Conservation (phyloP, 1,139 yeast genomes). For the Taiozyma onychis region DNA sequence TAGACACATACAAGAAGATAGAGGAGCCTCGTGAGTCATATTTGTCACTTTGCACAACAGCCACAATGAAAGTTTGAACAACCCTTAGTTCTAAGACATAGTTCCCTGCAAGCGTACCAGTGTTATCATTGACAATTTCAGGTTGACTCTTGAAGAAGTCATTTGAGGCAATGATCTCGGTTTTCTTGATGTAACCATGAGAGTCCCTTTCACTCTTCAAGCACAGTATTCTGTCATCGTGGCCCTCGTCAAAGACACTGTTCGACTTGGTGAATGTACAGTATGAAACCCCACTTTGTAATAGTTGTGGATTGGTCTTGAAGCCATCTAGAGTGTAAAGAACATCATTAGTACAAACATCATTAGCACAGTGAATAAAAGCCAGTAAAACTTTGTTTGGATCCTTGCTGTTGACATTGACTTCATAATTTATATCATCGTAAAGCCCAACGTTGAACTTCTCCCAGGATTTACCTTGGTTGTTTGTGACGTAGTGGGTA, state of each 20-base stretch:
- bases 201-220: constrained; percentile 37
- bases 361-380: constrained; percentile 32
- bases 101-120: constrained; percentile 26
- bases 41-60: constrained; percentile 44
- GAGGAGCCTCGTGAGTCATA: constrained; percentile 34
- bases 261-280: constrained; percentile 52
- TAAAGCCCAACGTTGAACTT: constrained; percentile 31
- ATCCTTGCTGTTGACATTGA: constrained; percentile 38
- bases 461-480: constrained; percentile 56
- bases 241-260: constrained; percentile 33
- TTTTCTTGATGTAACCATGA: constrained; percentile 38
- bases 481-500: constrained; percentile 46
- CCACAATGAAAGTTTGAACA: constrained; percentile 47
- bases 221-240: constrained; percentile 46
- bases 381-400: constrained; percentile 37
- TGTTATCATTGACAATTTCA: constrained; percentile 31
- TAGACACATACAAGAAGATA: constrained; percentile 49
- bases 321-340: constrained; percentile 53
- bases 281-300: constrained; percentile 26
- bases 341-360: constrained; percentile 32
- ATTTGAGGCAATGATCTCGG: constrained; percentile 40
- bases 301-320: constrained; percentile 33
- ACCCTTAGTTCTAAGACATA: constrained; percentile 43
- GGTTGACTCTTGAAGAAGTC: constrained; percentile 46
- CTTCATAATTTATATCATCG: constrained; percentile 15